phyloP scores from a whole-genome alignment of 2,329 filamentous ascomycete species.

The Parastagonospora avenae region DNA sequence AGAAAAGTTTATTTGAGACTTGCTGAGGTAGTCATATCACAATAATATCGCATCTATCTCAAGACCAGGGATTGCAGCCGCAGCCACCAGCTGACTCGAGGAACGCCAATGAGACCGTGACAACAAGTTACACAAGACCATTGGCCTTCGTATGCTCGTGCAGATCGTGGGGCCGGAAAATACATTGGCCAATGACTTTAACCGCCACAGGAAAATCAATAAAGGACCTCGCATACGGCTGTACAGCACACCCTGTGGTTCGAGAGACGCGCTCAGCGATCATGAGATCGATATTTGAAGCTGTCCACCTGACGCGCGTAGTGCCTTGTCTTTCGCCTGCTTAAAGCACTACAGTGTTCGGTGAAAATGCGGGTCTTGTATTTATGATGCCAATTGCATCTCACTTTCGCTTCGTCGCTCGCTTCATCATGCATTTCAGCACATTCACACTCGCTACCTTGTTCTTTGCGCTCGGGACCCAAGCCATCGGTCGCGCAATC shows the following conservation, averaged over 20 bases:
- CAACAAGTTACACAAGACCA: not conserved
- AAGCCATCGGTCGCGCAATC: constrained; percentile 36
- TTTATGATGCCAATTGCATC: not conserved
- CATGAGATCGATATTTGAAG: not conserved
- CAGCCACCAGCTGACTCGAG: constrained; percentile 1
- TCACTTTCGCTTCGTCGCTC: constrained; percentile 2
- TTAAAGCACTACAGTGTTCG: not conserved
- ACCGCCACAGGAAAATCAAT: constrained; percentile 7
- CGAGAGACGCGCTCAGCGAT: not conserved
- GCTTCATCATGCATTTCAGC: constrained; percentile 17
- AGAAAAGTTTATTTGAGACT: too few relatives aligned
- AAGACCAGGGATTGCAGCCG: not conserved
- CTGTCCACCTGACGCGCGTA: too few relatives aligned
- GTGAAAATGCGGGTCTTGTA: not conserved
- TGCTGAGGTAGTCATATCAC: too few relatives aligned
- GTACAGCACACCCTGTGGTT: constrained; percentile 1
- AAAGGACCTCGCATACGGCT: constrained; percentile 10
- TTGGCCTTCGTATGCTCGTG: constrained; percentile 13
- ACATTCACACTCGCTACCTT: constrained; percentile 12
- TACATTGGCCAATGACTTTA: constrained; percentile 20
- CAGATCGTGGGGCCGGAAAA: constrained; percentile 18
- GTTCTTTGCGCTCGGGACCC: constrained; percentile 8
- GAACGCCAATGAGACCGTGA: not conserved
- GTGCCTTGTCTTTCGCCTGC: too few relatives aligned
- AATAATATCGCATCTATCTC: too few relatives aligned